Evolutionary conservation across 2,329 filamentous ascomycete species (phyloP).

Genomic region (Calonectria pauciramosa): DNA sequence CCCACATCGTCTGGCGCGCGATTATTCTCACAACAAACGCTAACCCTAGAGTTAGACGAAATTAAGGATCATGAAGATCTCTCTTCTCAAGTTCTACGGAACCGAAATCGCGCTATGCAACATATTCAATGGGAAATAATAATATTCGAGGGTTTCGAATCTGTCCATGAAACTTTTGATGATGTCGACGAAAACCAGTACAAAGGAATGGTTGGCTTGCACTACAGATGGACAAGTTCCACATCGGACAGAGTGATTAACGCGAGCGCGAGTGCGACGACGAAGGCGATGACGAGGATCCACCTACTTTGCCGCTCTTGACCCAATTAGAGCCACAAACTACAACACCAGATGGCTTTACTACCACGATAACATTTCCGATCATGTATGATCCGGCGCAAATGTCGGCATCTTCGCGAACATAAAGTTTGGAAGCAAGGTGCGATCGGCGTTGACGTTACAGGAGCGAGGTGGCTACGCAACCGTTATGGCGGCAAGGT

Average conservation of each 20-base stretch:
- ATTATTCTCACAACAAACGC: background rate
- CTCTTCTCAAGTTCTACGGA: background rate
- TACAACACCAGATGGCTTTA: background rate
- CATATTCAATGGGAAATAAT: background rate
- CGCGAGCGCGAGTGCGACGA: background rate
- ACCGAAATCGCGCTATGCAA: background rate
- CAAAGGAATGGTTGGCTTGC: background rate
- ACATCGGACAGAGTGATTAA: background rate
- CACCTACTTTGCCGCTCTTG: background rate
- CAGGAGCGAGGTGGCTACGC: background rate
- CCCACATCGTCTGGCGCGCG: background rate
- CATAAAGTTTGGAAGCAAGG: background rate
- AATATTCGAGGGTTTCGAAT: background rate
- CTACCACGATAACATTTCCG: background rate
- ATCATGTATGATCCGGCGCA: background rate
- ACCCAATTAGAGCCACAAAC: background rate
- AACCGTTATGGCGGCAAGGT: background rate
- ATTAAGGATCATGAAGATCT: background rate
- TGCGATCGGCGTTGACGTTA: background rate
- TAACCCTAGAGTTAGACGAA: background rate
- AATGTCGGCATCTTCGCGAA: background rate
- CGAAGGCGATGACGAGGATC: background rate
- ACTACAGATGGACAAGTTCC: too few species aligned
- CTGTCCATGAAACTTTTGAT: background rate
- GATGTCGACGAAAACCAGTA: background rate